Percentiles rank a stretch among this genome's conserved stretches.
phyloP scores from a whole-genome alignment of 208 protist genomes.

The Trichomonas vaginalis region DNA sequence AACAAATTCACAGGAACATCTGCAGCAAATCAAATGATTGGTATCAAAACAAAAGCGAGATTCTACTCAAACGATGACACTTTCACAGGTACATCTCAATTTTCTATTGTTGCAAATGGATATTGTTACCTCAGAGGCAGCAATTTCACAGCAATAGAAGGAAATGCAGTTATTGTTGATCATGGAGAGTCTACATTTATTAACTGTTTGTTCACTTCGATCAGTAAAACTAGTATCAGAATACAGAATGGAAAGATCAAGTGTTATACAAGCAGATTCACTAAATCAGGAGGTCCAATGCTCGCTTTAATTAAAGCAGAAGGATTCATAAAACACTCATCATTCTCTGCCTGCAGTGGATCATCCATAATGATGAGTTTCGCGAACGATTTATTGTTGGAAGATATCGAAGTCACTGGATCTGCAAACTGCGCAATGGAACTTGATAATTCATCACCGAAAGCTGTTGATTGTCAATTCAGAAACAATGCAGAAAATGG shows the following conservation, averaged over 20 bases:
- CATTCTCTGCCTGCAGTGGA: background rate
- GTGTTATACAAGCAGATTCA: background rate
- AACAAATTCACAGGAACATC: background rate
- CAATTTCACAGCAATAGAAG: background rate
- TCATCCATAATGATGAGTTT: background rate
- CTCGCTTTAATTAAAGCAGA: background rate
- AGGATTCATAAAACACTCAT: background rate
- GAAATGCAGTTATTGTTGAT: background rate
- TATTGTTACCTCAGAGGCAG: background rate
- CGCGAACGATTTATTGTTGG: background rate
- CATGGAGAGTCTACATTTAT: background rate
- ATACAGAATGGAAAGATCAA: background rate
- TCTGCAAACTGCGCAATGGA: background rate
- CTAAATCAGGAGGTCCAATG: background rate
- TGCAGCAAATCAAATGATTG: background rate
- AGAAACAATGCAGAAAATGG: background rate
- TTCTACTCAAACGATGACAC: background rate
- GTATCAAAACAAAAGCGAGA: background rate
- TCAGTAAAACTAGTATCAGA: background rate
- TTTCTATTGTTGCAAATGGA: background rate
- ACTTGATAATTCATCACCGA: background rate
- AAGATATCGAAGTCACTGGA: background rate
- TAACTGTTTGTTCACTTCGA: background rate
- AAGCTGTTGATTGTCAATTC: background rate
- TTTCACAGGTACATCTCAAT: background rate